These are phyloP conservation scores for Pleurotus eryngii DNA, from an alignment of 768 basidiomycete species.

Conservation along the genomic window DNA sequence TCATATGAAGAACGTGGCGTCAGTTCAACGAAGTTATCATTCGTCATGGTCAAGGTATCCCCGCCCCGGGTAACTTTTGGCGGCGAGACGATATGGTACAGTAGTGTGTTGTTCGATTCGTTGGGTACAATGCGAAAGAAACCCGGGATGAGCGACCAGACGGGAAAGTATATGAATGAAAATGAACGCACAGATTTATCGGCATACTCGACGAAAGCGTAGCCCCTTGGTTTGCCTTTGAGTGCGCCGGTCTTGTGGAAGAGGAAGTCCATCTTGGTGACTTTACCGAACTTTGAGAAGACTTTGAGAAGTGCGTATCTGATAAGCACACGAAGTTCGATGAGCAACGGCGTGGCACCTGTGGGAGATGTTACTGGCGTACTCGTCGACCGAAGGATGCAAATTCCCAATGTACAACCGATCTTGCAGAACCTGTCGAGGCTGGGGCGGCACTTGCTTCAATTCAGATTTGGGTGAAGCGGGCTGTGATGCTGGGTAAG, in stretches of 20 bases:
- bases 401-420: constrained; percentile 90
- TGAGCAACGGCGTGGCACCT: too few relatives aligned
- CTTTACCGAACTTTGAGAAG: constrained; percentile 89
- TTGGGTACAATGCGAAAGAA: constrained; percentile 19
- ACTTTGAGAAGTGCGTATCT: constrained; percentile 88
- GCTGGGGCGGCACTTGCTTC: constrained; percentile 7
- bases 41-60: background rate
- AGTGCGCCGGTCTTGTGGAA: constrained; percentile 90
- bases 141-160: constrained; percentile 47
- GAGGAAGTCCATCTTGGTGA: constrained; percentile 89
- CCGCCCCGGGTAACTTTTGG: constrained; percentile 15
- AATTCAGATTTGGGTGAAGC: background rate
- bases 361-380: constrained; percentile 15
- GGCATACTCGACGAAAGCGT: constrained; percentile 89
- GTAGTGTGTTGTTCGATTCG: constrained; percentile 3
- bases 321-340: constrained; percentile 23
- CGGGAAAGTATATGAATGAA: constrained; percentile 7
- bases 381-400: constrained; percentile 87
- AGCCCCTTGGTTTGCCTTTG: constrained; percentile 93
- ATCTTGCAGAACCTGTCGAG: constrained; percentile 52
- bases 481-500: background rate
- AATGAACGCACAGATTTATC: constrained; percentile 67
- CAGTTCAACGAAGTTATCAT: constrained; percentile 9
- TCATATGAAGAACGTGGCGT: constrained; percentile 8
- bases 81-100: background rate